Evolutionary conservation across 2,329 filamentous ascomycete species (phyloP).

Genomic region (Fusarium goolgardi): DNA sequence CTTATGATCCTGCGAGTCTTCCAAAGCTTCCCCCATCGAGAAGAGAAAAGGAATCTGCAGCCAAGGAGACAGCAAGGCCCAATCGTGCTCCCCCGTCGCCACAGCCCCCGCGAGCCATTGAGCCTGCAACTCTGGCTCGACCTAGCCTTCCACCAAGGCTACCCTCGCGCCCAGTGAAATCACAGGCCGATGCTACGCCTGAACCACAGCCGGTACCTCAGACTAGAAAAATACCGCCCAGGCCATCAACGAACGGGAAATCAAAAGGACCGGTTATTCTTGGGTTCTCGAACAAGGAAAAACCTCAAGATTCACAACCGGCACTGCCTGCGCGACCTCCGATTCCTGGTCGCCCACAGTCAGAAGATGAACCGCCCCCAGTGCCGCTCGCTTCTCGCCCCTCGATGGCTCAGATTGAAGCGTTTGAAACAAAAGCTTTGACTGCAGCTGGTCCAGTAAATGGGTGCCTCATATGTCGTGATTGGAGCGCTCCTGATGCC

Average conservation of each 20-base stretch:
- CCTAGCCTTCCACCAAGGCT: conserved; percentile 63
- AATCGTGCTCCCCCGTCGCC: conserved; percentile 34
- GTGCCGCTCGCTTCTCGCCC: conserved; percentile 65
- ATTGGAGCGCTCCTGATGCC: conserved; percentile 84
- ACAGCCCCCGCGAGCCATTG: conserved; percentile 43
- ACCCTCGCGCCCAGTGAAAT: conserved; percentile 60
- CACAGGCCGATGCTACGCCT: conserved; percentile 25
- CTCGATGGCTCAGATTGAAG: conserved; percentile 62
- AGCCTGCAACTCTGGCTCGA: conserved; percentile 46
- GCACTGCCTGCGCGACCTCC: conserved; percentile 33
- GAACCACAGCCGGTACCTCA: conserved; percentile 20
- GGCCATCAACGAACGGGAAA: conserved; percentile 27
- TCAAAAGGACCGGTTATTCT: conserved; percentile 31
- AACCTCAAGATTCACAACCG: conserved; percentile 24
- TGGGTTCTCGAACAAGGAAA: conserved; percentile 33
- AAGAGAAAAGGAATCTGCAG: conserved; percentile 61
- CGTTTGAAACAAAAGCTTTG: conserved; percentile 52
- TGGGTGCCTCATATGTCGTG: conserved; percentile 83
- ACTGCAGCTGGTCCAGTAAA: conserved; percentile 43
- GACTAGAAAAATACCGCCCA: conserved; percentile 36
- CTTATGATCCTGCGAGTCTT: conserved; percentile 66
- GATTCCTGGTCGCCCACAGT: conserved; percentile 24
- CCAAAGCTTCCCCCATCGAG: conserved; percentile 68
- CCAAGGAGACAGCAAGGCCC: conserved; percentile 45
- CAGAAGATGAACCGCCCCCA: conserved; percentile 60